Evolutionary conservation across 2,329 filamentous ascomycete genomes (phyloP).

Genomic region (Pyricularia sp.): DNA sequence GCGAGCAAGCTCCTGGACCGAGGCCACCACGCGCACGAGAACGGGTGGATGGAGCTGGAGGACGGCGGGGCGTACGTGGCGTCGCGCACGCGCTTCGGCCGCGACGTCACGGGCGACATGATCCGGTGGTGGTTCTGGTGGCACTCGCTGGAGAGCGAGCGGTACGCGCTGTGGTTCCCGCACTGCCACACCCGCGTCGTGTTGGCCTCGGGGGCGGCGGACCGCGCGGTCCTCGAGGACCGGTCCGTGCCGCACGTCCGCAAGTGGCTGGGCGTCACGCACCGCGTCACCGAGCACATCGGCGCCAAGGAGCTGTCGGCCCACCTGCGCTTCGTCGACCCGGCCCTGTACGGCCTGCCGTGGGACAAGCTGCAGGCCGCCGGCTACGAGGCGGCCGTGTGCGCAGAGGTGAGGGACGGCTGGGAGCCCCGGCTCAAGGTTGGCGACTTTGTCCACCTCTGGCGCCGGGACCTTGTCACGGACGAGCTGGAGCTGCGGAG

Average conservation of each 20-base stretch:
- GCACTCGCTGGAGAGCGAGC: slow-evolving; percentile 9
- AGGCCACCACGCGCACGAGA: slow-evolving; percentile 7
- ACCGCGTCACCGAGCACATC: slow-evolving; percentile 8
- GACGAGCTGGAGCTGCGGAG: slow-evolving; percentile 8
- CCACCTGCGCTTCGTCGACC: slow-evolving; percentile 9
- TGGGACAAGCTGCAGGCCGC: slow-evolving; percentile 5
- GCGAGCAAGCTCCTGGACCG: slow-evolving; percentile 6
- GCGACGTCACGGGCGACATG: slow-evolving; percentile 7
- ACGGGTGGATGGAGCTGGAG: slow-evolving; percentile 7
- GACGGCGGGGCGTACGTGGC: slow-evolving; percentile 9
- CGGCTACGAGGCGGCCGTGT: slow-evolving; percentile 6
- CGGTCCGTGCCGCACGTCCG: slow-evolving; percentile 4
- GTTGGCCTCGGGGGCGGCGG: neutral
- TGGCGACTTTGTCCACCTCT: slow-evolving; percentile 8
- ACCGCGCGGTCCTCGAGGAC: slow-evolving; percentile 1
- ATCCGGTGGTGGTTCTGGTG: slow-evolving; percentile 12
- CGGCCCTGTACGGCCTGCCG: slow-evolving; percentile 5
- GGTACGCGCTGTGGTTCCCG: slow-evolving; percentile 10
- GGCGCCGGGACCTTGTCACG: slow-evolving; percentile 4
- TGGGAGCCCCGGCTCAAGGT: slow-evolving; percentile 7
- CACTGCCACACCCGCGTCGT: slow-evolving; percentile 7
- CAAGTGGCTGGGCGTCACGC: slow-evolving; percentile 9
- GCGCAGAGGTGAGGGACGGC: slow-evolving; percentile 7
- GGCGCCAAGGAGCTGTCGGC: slow-evolving; percentile 4
- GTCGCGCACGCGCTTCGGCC: slow-evolving; percentile 8